Percentiles rank a stretch among this genome's conserved stretches.
Conservation (phyloP, 169 alveolate species). For the Cryptosporidium tyzzeri region DNA sequence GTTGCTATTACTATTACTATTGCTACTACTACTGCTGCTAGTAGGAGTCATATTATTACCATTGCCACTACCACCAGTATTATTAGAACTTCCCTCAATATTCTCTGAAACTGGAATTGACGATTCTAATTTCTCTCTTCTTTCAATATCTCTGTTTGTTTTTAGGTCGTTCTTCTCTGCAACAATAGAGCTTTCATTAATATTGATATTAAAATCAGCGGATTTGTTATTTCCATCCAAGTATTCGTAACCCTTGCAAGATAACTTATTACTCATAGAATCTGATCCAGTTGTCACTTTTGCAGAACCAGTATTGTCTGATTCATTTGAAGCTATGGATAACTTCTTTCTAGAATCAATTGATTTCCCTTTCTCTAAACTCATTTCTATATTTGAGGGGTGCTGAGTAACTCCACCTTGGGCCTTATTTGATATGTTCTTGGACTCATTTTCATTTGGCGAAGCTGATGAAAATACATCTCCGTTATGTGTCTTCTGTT, state of each 20-base stretch:
- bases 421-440: background rate
- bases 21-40: background rate
- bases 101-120: background rate
- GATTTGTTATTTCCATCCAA: background rate
- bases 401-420: background rate
- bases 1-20: background rate
- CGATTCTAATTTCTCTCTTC: background rate
- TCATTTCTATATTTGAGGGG: background rate
- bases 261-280: background rate
- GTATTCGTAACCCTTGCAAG: background rate
- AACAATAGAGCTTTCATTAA: background rate
- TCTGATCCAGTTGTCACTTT: background rate
- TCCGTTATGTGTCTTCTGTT: background rate
- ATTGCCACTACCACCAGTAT: background rate
- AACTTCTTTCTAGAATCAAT: background rate
- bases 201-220: background rate
- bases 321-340: background rate
- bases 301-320: background rate
- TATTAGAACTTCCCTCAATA: background rate
- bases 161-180: background rate
- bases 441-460: constrained; percentile 27
- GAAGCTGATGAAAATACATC: background rate
- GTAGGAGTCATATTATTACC: background rate
- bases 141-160: background rate
- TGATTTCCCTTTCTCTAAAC: background rate